A percentile compares a stretch with the other conserved stretches of the same genome.
Conservation (phyloP, 2,329 filamentous ascomycete species). For the Xylaria arbuscula region DNA sequence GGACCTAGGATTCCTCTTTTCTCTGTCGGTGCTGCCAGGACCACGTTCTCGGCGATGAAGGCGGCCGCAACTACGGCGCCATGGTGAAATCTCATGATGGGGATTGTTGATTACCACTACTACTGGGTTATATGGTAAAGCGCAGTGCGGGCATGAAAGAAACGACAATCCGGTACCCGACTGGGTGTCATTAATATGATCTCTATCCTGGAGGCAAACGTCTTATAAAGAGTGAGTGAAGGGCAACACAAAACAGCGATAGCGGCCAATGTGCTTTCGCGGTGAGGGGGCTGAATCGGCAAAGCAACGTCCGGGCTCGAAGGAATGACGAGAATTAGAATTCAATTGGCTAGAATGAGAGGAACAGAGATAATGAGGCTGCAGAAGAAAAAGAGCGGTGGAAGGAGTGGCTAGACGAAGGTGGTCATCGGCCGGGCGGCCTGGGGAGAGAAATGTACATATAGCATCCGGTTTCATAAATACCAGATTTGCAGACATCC, state of each 20-base stretch:
- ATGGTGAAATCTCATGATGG: slow-evolving; percentile 51
- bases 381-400: slow-evolving; percentile 7
- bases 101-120: neutral
- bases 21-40: slow-evolving; percentile 47
- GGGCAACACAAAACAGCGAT: slow-evolving; percentile 9
- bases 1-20: slow-evolving; percentile 43
- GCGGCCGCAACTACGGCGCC: slow-evolving; percentile 51
- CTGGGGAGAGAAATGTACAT: slow-evolving; percentile 23
- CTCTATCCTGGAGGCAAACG: slow-evolving; percentile 17
- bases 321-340: slow-evolving; percentile 31
- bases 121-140: neutral
- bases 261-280: neutral
- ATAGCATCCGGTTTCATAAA: slow-evolving; percentile 35
- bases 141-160: slow-evolving; percentile 4
- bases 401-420: slow-evolving; percentile 7
- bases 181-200: slow-evolving; percentile 12
- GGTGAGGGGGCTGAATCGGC: slow-evolving; percentile 9
- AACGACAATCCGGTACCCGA: slow-evolving; percentile 9
- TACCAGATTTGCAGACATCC: slow-evolving; percentile 19
- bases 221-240: slow-evolving; percentile 12
- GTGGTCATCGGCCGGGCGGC: slow-evolving; percentile 26
- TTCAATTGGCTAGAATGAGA: slow-evolving; percentile 22
- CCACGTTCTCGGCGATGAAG: slow-evolving; percentile 47
- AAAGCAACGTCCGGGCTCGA: slow-evolving; percentile 23
- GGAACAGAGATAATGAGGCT: slow-evolving; percentile 9